A percentile compares a stretch with the other conserved stretches of the same genome.
These are phyloP conservation scores for Phytopythium aichiense DNA, from an alignment of 352 stramenopile species.

Conservation along the genomic window DNA sequence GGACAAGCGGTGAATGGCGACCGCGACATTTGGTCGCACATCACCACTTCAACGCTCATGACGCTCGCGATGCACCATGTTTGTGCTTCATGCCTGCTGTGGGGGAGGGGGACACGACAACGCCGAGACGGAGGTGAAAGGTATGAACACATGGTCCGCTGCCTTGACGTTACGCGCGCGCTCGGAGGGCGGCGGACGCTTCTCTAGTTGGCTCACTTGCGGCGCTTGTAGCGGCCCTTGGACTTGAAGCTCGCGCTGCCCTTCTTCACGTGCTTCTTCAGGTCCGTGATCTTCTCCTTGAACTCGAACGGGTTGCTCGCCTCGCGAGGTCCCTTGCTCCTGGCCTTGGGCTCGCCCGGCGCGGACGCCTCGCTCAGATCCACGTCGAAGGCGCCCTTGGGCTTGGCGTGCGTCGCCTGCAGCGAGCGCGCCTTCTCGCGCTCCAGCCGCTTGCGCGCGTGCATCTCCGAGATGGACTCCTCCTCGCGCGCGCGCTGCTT, in stretches of 20 bases:
- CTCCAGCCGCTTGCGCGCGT: constrained; percentile 76
- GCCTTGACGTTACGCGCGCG: too few species aligned
- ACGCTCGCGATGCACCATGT: too few species aligned
- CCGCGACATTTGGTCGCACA: too few species aligned
- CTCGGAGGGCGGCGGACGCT: background rate
- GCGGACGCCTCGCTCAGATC: constrained; percentile 45
- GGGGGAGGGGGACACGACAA: too few species aligned
- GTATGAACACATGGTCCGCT: too few species aligned
- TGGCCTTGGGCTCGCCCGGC: constrained; percentile 19
- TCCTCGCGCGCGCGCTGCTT: constrained; percentile 54
- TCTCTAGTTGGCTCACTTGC: constrained; percentile 45
- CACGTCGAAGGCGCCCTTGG: constrained; percentile 58
- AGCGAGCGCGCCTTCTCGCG: constrained; percentile 60
- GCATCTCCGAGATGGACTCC: constrained; percentile 76
- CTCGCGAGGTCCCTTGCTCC: constrained; percentile 30
- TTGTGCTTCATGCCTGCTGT: too few species aligned
- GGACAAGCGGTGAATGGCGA: too few species aligned
- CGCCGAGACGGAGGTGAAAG: too few species aligned
- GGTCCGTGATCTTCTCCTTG: constrained; percentile 91
- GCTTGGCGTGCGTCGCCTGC: constrained; percentile 45
- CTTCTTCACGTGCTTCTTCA: constrained; percentile 89
- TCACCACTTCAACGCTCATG: too few species aligned
- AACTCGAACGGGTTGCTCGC: constrained; percentile 76
- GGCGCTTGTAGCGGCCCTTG: constrained; percentile 85
- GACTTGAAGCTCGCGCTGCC: constrained; percentile 87